Percentiles rank a stretch among this genome's conserved stretches.
These are phyloP conservation scores for Solanum chmielewskii DNA, from an alignment of 257 asterid genomes.

Conservation along the genomic window DNA sequence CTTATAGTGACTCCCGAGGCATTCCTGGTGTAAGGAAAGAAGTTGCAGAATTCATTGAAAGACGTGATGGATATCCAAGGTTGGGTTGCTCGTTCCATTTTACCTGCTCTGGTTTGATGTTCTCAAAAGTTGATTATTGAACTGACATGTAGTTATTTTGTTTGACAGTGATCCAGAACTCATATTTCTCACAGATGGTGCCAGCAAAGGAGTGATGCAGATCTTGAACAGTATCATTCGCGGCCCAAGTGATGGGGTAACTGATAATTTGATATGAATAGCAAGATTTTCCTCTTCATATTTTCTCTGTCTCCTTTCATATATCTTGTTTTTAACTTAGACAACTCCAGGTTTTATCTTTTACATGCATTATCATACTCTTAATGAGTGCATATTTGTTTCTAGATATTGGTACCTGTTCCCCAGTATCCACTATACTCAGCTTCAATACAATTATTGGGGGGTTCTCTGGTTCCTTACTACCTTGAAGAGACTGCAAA, in stretches of 20 bases:
- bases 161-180: conserved; percentile 88
- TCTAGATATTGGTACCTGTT: conserved; percentile 88
- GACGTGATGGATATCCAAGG: conserved; percentile 99
- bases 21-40: conserved; percentile 91
- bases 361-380: not conserved
- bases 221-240: conserved; percentile 63
- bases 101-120: not conserved
- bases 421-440: conserved; percentile 99
- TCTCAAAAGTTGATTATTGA: conserved; percentile 1
- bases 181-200: conserved; percentile 93
- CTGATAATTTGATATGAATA: conserved; percentile 1
- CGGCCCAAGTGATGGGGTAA: conserved; percentile 70
- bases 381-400: not conserved
- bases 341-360: not conserved
- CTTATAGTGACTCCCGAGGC: conserved; percentile 98
- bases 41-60: conserved; percentile 88
- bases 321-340: not conserved
- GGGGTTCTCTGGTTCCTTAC: conserved; percentile 92
- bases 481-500: conserved; percentile 96
- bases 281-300: not conserved
- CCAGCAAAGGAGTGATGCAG: conserved; percentile 99
- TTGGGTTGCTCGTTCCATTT: conserved; percentile 9
- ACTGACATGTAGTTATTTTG: not conserved
- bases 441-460: conserved; percentile 74
- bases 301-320: not conserved